Base-by-base conservation (phyloP, 2,329 filamentous ascomycete species). In the Botrytis paeoniae region DNA sequence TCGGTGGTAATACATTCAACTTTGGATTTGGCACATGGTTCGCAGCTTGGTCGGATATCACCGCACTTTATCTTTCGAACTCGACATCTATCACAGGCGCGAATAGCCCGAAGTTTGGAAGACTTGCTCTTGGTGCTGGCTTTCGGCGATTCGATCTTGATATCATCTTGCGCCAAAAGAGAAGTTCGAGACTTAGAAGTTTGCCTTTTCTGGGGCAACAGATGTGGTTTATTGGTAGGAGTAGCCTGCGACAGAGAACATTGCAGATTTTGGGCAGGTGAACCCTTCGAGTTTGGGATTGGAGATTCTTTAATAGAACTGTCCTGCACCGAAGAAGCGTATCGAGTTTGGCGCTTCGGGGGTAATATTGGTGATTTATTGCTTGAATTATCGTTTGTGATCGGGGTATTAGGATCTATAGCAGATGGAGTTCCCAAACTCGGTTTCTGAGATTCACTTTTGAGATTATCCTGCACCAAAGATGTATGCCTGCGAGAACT, bases 401-500 rank as follows among this genome's bases (percentile, higher is more conserved):
- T n/a, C 51, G 43, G 18, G 35, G 7, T 6, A 5, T n/a, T 32
- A 45, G 29, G 22, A 6, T 22, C 10, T 8, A 35, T 32, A n/a
- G 63, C 7, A 48, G 20, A 25, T n/a, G 35, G 22, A 12, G 8
- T 45, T 12, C n/a, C 16, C 29, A 48, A 12, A 29, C 29, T 48
- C 12, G 18, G 43, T 25, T n/a, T 39, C 22, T 35, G 60, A 9
- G 60, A 62, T 62, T 66, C 63, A 51, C n/a, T 39, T 35, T 54
- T 66, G 4, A 35, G 5, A n/a, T 39, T 25, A 48, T 32, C 59
- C 25, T 61, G 51, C 35, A 37, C 35, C 32, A 35, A n/a, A 62
- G 57, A 35, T 22, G 41, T 32, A 63, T 61, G 41, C 14, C 70
- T 65, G 22, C 48, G 57, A 39, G 76, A 75, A 35, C 70, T 66